Evolutionary conservation across 2,329 filamentous ascomycete species (phyloP).

Genomic region (Clonostachys rosea): DNA sequence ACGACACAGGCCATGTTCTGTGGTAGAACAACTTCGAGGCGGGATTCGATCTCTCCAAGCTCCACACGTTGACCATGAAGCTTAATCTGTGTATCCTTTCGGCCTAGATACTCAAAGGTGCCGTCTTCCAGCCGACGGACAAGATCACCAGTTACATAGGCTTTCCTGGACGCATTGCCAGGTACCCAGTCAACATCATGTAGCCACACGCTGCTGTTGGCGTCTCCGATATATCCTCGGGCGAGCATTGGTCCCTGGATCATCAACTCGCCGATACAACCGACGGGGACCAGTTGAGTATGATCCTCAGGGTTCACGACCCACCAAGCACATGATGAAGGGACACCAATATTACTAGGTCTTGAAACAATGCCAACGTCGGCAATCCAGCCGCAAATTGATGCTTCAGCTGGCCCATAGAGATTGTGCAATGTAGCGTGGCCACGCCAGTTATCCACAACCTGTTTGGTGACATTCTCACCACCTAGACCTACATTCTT

Average conservation of each 20-base stretch:
- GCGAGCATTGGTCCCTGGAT: constrained; percentile 28
- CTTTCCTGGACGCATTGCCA: background rate
- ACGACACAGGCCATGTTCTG: background rate
- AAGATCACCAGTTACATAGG: constrained; percentile 9
- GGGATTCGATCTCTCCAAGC: constrained; percentile 14
- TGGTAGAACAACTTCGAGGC: background rate
- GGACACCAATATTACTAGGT: constrained; percentile 2
- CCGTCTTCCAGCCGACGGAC: background rate
- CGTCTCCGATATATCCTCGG: constrained; percentile 39
- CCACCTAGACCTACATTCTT: constrained; percentile 3
- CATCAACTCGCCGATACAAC: constrained; percentile 8
- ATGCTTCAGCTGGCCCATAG: constrained; percentile 11
- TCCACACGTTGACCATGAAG: constrained; percentile 47
- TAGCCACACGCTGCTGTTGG: constrained; percentile 6
- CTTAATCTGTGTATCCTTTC: constrained; percentile 34
- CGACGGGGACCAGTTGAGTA: constrained; percentile 2
- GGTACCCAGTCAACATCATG: constrained; percentile 1
- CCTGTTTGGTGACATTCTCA: constrained; percentile 22
- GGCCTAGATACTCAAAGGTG: background rate
- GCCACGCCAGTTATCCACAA: constrained; percentile 5
- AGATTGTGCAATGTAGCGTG: constrained; percentile 8
- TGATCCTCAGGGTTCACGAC: constrained; percentile 9
- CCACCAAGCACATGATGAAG: constrained; percentile 5
- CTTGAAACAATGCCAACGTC: constrained; percentile 6
- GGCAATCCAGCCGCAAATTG: constrained; percentile 5